These are phyloP conservation scores for Thraustotheca clavata DNA, from an alignment of 352 stramenopile genomes.

Conservation along the genomic window DNA sequence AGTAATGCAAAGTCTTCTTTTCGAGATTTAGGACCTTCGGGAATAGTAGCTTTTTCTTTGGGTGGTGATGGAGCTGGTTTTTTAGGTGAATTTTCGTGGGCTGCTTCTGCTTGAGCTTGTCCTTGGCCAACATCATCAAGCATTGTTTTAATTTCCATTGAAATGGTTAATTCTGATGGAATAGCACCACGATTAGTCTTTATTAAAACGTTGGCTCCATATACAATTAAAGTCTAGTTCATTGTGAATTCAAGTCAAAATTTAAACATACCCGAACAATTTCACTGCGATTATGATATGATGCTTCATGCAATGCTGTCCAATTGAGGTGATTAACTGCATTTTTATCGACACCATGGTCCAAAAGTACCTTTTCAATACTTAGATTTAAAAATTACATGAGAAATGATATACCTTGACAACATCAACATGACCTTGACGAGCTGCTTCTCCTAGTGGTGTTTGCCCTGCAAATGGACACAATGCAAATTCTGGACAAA, in stretches of 20 bases:
- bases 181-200: conserved; percentile 60
- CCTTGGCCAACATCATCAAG: conserved; percentile 52
- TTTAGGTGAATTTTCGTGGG: conserved; percentile 10
- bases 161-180: conserved; percentile 65
- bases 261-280: conserved; percentile 33
- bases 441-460: conserved; percentile 54
- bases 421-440: conserved; percentile 48
- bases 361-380: conserved; percentile 44
- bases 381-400: neutral
- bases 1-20: conserved; percentile 78
- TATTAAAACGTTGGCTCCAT: conserved; percentile 55
- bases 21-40: conserved; percentile 34
- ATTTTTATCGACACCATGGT: conserved; percentile 76
- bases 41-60: conserved; percentile 7
- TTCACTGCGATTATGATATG: conserved; percentile 62
- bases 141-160: conserved; percentile 67
- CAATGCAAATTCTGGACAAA: conserved; percentile 71
- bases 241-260: neutral
- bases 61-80: neutral
- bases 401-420: conserved; percentile 32
- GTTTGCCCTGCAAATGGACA: conserved; percentile 64
- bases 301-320: conserved; percentile 71
- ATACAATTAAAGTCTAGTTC: conserved; percentile 55
- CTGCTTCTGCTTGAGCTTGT: conserved; percentile 17
- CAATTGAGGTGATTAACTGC: conserved; percentile 60